phyloP scores from a whole-genome alignment of 2,329 filamentous ascomycete species.

The Periconia digitata region DNA sequence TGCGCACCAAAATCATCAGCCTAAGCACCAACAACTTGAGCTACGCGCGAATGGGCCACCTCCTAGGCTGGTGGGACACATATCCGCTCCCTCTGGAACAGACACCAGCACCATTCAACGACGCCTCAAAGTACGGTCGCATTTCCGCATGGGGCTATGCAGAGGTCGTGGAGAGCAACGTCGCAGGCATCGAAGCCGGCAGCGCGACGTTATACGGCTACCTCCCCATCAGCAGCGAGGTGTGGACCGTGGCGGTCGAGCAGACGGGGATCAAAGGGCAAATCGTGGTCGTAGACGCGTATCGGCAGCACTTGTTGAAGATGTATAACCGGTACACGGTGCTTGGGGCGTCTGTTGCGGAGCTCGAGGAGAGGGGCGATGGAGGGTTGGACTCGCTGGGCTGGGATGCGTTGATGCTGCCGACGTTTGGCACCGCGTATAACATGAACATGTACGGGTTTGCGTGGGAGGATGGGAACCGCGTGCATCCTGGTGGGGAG shows the following conservation, averaged over 20 bases:
- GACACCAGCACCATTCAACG: conserved; percentile 42
- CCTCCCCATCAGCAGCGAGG: conserved; percentile 46
- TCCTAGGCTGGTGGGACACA: conserved; percentile 46
- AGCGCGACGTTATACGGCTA: conserved; percentile 47
- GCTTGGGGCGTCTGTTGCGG: conserved; percentile 6
- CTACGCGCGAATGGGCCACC: conserved; percentile 21
- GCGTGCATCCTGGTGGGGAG: conserved; percentile 16
- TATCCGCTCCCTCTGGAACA: conserved; percentile 44
- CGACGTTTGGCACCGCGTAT: conserved; percentile 19
- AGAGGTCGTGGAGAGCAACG: conserved; percentile 46
- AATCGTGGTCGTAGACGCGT: conserved; percentile 42
- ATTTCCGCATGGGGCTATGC: conserved; percentile 55
- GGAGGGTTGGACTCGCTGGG: conserved; percentile 12
- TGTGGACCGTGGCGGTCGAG: conserved; percentile 43
- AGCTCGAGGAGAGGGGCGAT: conserved; percentile 8
- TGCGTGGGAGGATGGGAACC: conserved; percentile 16
- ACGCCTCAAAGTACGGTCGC: conserved; percentile 47
- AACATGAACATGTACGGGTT: conserved; percentile 21
- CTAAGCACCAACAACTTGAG: conserved; percentile 29
- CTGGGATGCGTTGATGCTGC: conserved; percentile 20
- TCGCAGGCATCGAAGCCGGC: conserved; percentile 36
- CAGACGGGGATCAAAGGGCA: conserved; percentile 27
- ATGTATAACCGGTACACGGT: conserved; percentile 51
- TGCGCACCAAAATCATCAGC: conserved; percentile 21
- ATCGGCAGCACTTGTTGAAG: conserved; percentile 43